Evolutionary conservation across 129 eudicot genomes (phyloP).

Genomic region (Dittrichia graveolens): DNA sequence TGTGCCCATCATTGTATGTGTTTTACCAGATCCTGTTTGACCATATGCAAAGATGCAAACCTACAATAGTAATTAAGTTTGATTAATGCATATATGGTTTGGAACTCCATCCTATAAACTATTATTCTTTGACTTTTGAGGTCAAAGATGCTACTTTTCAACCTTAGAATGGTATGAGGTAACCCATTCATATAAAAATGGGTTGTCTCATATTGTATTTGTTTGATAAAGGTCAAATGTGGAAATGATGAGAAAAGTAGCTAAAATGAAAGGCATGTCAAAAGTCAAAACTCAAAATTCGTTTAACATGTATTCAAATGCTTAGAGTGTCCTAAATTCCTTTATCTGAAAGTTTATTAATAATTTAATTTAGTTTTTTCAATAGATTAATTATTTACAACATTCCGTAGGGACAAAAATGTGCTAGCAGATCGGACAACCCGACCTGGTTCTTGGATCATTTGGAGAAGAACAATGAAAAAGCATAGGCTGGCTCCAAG

Average conservation of each 20-base stretch:
- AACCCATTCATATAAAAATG: not conserved
- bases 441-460: not conserved
- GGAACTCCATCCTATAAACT: not conserved
- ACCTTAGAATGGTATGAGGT: not conserved
- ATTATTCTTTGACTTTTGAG: not conserved
- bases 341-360: not conserved
- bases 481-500: no score
- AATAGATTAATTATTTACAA: not conserved
- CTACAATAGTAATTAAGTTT: slow-evolving; percentile 37
- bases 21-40: slow-evolving; percentile 98
- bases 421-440: not conserved
- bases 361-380: not conserved
- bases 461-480: no score
- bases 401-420: not conserved
- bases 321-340: not conserved
- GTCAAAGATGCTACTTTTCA: not conserved
- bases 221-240: not conserved
- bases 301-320: not conserved
- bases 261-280: not conserved
- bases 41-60: slow-evolving; percentile 98
- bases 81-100: not conserved
- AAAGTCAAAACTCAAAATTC: no score
- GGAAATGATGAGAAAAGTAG: not conserved
- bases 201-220: not conserved
- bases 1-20: slow-evolving; percentile 98